A percentile compares a stretch with the other conserved stretches of the same genome.
Evolutionary conservation across 768 basidiomycete species (phyloP).

Genomic region (Termitomyces sp.): DNA sequence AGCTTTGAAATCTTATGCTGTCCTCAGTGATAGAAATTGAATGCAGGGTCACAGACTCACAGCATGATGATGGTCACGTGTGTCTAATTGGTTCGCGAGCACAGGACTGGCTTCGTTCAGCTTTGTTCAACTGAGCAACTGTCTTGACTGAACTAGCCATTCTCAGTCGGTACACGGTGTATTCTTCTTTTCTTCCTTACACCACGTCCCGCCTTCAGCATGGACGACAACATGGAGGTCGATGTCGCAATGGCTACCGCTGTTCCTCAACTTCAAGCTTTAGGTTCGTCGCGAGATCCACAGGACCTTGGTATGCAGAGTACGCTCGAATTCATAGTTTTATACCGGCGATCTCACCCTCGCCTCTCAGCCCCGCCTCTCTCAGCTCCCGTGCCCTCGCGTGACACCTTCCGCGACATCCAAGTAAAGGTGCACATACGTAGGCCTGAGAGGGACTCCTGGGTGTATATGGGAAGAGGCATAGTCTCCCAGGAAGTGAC

Average conservation of each 20-base stretch:
- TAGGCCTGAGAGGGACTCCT: conserved; percentile 73
- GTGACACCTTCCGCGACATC: conserved; percentile 69
- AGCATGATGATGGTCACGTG: conserved; percentile 9
- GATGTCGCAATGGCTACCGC: conserved; percentile 28
- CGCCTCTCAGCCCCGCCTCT: conserved; percentile 13
- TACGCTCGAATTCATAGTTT: conserved; percentile 3
- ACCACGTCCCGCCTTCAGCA: conserved; percentile 13
- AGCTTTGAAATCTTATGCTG: no score
- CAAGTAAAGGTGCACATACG: conserved; percentile 85
- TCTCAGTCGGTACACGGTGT: neutral
- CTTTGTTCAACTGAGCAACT: neutral
- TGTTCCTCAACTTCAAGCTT: conserved; percentile 12
- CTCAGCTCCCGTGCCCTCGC: conserved; percentile 26
- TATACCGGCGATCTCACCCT: neutral
- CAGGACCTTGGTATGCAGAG: conserved; percentile 18
- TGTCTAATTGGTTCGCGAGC: conserved; percentile 14
- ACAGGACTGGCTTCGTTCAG: neutral
- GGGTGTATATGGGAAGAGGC: conserved; percentile 79
- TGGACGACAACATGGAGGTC: conserved; percentile 44
- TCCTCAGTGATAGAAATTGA: no score
- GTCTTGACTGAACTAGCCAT: neutral
- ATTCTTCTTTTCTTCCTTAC: neutral
- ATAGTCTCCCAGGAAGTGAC: conserved; percentile 70
- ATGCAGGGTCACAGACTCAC: neutral
- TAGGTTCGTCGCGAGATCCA: conserved; percentile 13